Conservation (phyloP, 306 rosid species). For the Begonia peltatifolia region DNA sequence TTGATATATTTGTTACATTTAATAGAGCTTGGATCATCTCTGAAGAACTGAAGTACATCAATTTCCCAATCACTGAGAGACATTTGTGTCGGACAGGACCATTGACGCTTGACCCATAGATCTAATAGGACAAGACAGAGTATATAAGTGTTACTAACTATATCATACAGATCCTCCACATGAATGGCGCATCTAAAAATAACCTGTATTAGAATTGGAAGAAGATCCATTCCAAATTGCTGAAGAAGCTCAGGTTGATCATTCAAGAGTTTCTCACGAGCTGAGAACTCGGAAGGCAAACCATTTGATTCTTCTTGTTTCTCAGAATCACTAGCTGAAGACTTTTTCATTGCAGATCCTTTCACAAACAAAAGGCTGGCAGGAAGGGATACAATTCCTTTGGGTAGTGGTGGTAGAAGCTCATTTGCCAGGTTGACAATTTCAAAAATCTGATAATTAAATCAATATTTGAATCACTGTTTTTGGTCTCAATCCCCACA, state of each 20-base stretch:
- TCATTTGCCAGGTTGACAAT: conserved; percentile 93
- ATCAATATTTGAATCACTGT: background rate
- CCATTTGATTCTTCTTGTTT: conserved; percentile 72
- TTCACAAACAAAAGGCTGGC: conserved; percentile 52
- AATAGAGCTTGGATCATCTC: conserved; percentile 92
- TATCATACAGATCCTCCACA: conserved; percentile 1
- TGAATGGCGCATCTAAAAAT: conserved; percentile 8
- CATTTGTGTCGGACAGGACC: conserved; percentile 95
- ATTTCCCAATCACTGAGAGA: conserved; percentile 79
- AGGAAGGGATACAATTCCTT: conserved; percentile 81
- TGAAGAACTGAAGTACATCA: conserved; percentile 86
- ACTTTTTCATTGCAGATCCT: conserved; percentile 54
- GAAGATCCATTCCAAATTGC: conserved; percentile 92
- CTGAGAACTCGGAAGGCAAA: conserved; percentile 50
- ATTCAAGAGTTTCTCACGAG: conserved; percentile 81
- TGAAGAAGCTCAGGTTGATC: conserved; percentile 86
- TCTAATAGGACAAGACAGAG: conserved; percentile 32
- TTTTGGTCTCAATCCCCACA: too few species aligned
- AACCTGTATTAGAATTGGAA: conserved; percentile 87
- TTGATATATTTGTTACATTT: conserved; percentile 70
- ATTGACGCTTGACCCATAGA: conserved; percentile 94
- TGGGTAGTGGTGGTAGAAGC: conserved; percentile 91
- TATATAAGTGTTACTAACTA: conserved; percentile 8
- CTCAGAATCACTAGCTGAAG: conserved; percentile 55
- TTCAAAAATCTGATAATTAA: conserved; percentile 60